A percentile compares a stretch with the other conserved stretches of the same genome.
phyloP scores from a whole-genome alignment of 768 basidiomycete genomes.

The Pleurotus cornucopiae region DNA sequence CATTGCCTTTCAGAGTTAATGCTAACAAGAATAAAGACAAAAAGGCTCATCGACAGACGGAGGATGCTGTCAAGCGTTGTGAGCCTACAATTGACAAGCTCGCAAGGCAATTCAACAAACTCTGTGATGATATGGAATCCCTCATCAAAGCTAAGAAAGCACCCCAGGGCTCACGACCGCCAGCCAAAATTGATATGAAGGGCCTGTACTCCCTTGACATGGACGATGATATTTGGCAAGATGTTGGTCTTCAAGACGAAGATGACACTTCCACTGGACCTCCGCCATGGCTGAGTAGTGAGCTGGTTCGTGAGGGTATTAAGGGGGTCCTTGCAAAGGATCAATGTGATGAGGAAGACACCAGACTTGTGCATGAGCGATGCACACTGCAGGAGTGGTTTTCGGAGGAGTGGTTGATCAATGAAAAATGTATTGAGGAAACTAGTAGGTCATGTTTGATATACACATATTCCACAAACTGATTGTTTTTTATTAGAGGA shows the following conservation, averaged over 20 bases:
- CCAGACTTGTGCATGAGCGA: conserved; percentile 14
- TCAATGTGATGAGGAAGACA: conserved; percentile 4
- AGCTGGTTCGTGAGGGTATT: no score
- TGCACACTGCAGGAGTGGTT: conserved; percentile 21
- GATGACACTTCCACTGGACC: no score
- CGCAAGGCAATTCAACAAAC: conserved; percentile 15
- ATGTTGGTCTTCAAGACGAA: no score
- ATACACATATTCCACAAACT: not conserved
- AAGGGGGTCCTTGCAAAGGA: not conserved
- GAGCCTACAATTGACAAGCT: conserved; percentile 16
- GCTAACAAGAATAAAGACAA: no score
- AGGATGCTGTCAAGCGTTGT: conserved; percentile 10
- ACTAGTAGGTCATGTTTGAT: no score
- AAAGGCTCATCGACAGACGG: conserved; percentile 15
- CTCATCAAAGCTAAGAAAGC: conserved; percentile 16
- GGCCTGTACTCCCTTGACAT: not conserved
- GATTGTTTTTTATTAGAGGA: not conserved
- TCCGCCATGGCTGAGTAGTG: no score
- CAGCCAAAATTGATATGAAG: conserved; percentile 12
- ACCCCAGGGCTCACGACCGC: conserved; percentile 13
- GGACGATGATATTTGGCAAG: no score
- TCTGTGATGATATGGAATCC: conserved; percentile 14
- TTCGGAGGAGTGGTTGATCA: conserved; percentile 20
- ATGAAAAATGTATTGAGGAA: not conserved
- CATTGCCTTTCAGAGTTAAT: no score